These are phyloP conservation scores for Jatropha curcas DNA, from an alignment of 345 rosid genomes.

Conservation along the genomic window DNA sequence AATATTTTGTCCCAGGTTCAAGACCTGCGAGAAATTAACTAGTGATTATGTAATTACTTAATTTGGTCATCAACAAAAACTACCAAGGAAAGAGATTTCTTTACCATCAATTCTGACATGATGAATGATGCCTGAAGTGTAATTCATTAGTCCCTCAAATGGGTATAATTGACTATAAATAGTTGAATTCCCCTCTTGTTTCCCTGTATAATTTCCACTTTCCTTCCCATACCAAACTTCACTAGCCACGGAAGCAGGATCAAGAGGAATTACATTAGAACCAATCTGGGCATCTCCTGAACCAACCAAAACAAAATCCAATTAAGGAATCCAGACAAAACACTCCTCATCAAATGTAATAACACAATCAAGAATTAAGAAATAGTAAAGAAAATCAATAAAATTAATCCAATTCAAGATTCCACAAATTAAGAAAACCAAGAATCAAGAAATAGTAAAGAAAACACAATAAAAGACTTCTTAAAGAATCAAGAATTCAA, in stretches of 20 bases:
- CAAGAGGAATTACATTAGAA: slow-evolving; percentile 54
- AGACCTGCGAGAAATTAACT: slow-evolving; percentile 47
- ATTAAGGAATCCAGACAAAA: neutral
- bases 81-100: neutral
- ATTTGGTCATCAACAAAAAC: too few relatives aligned
- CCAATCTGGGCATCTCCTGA: slow-evolving; percentile 74
- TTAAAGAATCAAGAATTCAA: too few relatives aligned
- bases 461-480: neutral
- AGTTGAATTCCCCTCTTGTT: slow-evolving; percentile 46
- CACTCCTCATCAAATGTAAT: too few relatives aligned
- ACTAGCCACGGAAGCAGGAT: slow-evolving; percentile 54
- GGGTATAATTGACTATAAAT: slow-evolving; percentile 82
- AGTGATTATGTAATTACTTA: too few relatives aligned
- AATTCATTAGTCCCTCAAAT: slow-evolving; percentile 72
- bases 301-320: slow-evolving; percentile 8
- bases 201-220: slow-evolving; percentile 45
- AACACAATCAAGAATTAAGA: neutral
- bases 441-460: neutral
- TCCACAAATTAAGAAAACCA: neutral
- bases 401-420: slow-evolving; percentile 18
- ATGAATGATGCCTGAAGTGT: slow-evolving; percentile 84
- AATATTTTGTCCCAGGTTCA: slow-evolving; percentile 59
- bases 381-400: neutral
- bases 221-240: slow-evolving; percentile 72
- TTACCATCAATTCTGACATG: slow-evolving; percentile 74